Percentiles rank a stretch among this genome's conserved stretches.
Conservation (phyloP, 2,329 filamentous ascomycete genomes). For the Coniochaeta hoffmannii region DNA sequence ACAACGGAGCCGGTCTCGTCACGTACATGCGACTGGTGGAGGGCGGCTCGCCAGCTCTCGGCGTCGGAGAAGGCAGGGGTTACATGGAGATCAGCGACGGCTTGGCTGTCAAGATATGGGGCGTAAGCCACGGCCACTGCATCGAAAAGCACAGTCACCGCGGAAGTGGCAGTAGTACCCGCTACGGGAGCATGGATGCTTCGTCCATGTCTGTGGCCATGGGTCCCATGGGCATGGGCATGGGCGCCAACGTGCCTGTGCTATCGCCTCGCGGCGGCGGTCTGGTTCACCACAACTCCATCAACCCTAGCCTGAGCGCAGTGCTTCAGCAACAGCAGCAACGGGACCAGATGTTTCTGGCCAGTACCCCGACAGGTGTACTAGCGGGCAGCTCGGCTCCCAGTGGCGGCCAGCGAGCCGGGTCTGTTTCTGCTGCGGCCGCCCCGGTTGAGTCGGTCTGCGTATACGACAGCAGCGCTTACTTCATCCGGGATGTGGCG, state of each 20-base stretch:
- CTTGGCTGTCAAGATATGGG: slow-evolving; percentile 79
- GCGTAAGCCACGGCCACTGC: slow-evolving; percentile 84
- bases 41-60: slow-evolving; percentile 77
- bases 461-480: slow-evolving; percentile 83
- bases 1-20: slow-evolving; percentile 85
- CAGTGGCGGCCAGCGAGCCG: slow-evolving; percentile 4
- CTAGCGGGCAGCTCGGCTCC: slow-evolving; percentile 5
- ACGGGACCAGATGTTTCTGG: slow-evolving; percentile 13
- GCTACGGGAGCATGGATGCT: slow-evolving; percentile 42
- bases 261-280: slow-evolving; percentile 15
- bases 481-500: slow-evolving; percentile 74
- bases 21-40: slow-evolving; percentile 86
- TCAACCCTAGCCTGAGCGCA: slow-evolving; percentile 12
- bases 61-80: slow-evolving; percentile 69
- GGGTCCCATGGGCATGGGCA: slow-evolving; percentile 8
- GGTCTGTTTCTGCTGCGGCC: slow-evolving; percentile 6
- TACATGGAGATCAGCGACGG: slow-evolving; percentile 87
- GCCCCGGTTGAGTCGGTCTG: slow-evolving; percentile 41
- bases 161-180: slow-evolving; percentile 47
- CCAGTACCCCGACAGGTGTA: slow-evolving; percentile 4
- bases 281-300: slow-evolving; percentile 16
- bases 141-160: slow-evolving; percentile 66
- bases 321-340: slow-evolving; percentile 17
- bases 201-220: slow-evolving; percentile 16
- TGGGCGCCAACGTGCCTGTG: slow-evolving; percentile 11